Conservation (phyloP, 2,329 filamentous ascomycete species). For the Claviceps quebecensis region DNA sequence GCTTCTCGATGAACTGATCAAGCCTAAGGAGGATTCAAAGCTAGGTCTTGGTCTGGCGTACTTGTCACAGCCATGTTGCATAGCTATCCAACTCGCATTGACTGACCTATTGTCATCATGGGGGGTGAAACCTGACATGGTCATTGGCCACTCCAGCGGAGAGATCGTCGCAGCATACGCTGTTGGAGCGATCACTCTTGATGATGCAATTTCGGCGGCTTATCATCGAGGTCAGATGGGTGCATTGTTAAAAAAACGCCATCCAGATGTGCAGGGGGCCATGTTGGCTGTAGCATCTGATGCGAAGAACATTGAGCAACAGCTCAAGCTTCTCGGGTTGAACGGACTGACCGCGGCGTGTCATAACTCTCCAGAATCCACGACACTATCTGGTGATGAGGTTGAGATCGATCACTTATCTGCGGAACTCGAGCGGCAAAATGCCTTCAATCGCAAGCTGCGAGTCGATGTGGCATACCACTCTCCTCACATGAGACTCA, state of each 20-base stretch:
- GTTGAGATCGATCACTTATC: conserved; percentile 28
- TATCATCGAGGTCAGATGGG: conserved; percentile 30
- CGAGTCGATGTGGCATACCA: conserved; percentile 39
- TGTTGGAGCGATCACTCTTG: conserved; percentile 22
- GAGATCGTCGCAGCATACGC: conserved; percentile 23
- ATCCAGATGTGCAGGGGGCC: conserved; percentile 22
- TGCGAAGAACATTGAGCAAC: conserved; percentile 25
- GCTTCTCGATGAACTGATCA: conserved; percentile 22
- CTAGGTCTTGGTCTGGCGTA: conserved; percentile 24
- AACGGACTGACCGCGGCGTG: conserved; percentile 21
- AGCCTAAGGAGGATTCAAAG: conserved; percentile 17
- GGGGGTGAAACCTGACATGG: conserved; percentile 12
- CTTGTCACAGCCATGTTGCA: conserved; percentile 29
- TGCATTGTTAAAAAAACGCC: not conserved
- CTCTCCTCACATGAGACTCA: conserved; percentile 37
- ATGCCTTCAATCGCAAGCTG: conserved; percentile 33
- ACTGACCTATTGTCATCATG: conserved; percentile 27
- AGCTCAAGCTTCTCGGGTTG: conserved; percentile 17
- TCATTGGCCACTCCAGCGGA: conserved; percentile 19
- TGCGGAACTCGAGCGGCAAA: conserved; percentile 22
- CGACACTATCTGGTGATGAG: conserved; percentile 37
- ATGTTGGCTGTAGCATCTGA: conserved; percentile 43
- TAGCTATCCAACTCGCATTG: conserved; percentile 33
- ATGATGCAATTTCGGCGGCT: conserved; percentile 32
- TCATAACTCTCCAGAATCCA: conserved; percentile 36